These are phyloP conservation scores for Extremus antarcticus DNA, from an alignment of 495 filamentous ascomycete species.

Conservation along the genomic window DNA sequence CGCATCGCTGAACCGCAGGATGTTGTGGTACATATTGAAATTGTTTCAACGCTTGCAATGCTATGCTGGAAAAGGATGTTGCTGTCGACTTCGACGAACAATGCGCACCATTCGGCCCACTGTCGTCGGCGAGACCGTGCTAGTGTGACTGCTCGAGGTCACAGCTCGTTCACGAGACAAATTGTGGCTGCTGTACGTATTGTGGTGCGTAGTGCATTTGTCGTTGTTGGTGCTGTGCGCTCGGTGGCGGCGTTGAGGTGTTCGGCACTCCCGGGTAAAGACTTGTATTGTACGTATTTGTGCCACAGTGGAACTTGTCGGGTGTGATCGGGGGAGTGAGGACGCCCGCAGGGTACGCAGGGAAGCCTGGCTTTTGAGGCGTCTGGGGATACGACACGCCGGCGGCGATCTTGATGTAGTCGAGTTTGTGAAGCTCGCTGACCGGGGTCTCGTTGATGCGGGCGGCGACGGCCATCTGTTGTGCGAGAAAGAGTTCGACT, in stretches of 20 bases:
- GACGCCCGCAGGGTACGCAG: constrained; percentile 64
- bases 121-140: not conserved
- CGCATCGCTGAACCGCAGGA: not conserved
- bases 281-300: constrained; percentile 2
- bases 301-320: constrained; percentile 38
- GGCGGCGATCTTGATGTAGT: constrained; percentile 38
- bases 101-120: not conserved
- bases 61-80: not conserved
- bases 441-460: constrained; percentile 53
- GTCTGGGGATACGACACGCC: constrained; percentile 56
- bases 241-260: constrained; percentile 26
- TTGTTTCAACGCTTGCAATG: constrained; percentile 8
- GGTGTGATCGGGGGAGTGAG: constrained; percentile 94
- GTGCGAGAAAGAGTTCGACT: constrained; percentile 75
- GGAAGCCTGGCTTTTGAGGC: constrained; percentile 67
- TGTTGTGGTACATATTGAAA: not conserved
- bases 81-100: not conserved
- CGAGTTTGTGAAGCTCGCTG: not conserved
- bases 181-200: constrained; percentile 25
- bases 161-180: constrained; percentile 6
- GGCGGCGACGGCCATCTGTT: constrained; percentile 63
- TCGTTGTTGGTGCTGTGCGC: constrained; percentile 15
- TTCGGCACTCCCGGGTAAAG: constrained; percentile 13
- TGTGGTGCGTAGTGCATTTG: constrained; percentile 1
- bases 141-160: not conserved